Conservation (phyloP, 257 asterid genomes). For the Anisodus acutangulus region DNA sequence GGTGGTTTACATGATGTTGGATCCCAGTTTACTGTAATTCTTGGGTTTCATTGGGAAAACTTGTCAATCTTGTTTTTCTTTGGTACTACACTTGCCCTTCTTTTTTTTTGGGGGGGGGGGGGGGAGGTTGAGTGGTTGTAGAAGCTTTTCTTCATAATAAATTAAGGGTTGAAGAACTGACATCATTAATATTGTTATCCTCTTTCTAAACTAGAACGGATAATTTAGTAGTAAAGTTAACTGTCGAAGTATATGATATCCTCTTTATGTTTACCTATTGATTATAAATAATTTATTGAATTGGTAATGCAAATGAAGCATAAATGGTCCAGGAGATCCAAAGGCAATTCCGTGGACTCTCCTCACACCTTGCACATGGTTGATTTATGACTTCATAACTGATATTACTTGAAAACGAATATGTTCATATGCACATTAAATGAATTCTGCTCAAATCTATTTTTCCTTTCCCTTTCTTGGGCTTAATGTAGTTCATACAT, state of each 20-base stretch:
- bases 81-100: neutral
- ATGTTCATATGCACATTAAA: constrained; percentile 12
- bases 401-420: constrained; percentile 4
- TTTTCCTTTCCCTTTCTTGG: constrained; percentile 24
- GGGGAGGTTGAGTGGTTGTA: neutral
- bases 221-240: constrained; percentile 22
- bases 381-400: neutral
- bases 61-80: constrained; percentile 17
- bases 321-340: constrained; percentile 79
- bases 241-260: neutral
- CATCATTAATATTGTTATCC: neutral
- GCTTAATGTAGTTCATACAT: constrained; percentile 26
- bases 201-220: constrained; percentile 17
- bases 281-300: constrained; percentile 11
- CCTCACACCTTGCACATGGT: constrained; percentile 58
- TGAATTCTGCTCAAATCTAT: neutral
- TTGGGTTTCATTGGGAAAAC: neutral
- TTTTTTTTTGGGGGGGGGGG: neutral
- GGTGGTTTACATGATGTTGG: constrained; percentile 21
- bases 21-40: constrained; percentile 21
- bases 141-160: constrained; percentile 8
- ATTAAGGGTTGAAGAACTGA: neutral
- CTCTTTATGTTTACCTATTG: constrained; percentile 23
- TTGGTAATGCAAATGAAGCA: constrained; percentile 20
- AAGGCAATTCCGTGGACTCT: constrained; percentile 97